Conservation (phyloP, 345 rosid genomes). For the Erodium maritimum region DNA sequence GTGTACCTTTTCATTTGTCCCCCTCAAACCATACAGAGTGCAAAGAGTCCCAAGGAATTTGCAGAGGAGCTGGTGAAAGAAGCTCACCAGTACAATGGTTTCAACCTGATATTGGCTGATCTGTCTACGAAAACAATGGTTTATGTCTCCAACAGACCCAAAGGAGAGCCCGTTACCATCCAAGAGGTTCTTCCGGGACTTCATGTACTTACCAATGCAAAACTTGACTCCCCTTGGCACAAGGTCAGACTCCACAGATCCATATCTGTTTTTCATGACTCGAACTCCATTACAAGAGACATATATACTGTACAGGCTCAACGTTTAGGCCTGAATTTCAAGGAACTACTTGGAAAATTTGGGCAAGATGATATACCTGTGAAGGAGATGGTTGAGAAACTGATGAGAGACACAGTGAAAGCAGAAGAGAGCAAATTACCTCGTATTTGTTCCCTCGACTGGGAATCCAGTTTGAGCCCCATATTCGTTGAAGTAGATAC, state of each 20-base stretch:
- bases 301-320: conserved; percentile 26
- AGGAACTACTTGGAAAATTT: conserved; percentile 25
- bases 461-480: conserved; percentile 44
- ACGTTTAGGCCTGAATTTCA: conserved; percentile 28
- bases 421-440: conserved; percentile 44
- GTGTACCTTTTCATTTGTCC: not conserved
- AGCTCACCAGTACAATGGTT: conserved; percentile 51
- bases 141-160: conserved; percentile 41
- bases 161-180: conserved; percentile 22
- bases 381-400: conserved; percentile 34
- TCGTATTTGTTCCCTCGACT: conserved; percentile 42
- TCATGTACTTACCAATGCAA: conserved; percentile 53
- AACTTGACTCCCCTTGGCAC: conserved; percentile 48
- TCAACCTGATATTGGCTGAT: conserved; percentile 50
- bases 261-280: conserved; percentile 1
- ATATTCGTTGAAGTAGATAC: conserved; percentile 42
- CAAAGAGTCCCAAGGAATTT: conserved; percentile 41
- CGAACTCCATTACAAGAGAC: not conserved
- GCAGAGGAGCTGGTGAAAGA: conserved; percentile 36
- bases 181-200: conserved; percentile 54
- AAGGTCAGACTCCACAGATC: conserved; percentile 21
- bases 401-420: conserved; percentile 45
- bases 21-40: conserved; percentile 24
- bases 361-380: conserved; percentile 22
- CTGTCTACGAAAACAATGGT: conserved; percentile 41